phyloP scores from a whole-genome alignment of 805 yeast genomes.

The Yarrowia deformans region DNA sequence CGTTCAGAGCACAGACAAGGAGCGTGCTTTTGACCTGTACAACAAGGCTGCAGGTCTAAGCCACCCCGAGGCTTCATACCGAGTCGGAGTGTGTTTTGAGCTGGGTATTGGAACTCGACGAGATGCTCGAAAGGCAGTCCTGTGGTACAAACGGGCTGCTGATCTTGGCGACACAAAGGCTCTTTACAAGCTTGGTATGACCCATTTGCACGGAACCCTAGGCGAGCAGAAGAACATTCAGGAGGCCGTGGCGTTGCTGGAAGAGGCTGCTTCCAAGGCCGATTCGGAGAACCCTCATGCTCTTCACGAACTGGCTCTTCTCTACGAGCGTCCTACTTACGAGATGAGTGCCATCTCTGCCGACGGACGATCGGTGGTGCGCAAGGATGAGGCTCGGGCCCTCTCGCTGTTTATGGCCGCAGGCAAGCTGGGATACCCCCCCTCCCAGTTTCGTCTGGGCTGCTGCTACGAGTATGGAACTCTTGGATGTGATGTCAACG shows the following conservation, averaged over 20 bases:
- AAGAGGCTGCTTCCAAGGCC: slow-evolving; percentile 57
- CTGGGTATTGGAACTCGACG: slow-evolving; percentile 63
- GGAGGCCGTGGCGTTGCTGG: slow-evolving; percentile 60
- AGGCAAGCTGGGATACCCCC: slow-evolving; percentile 65
- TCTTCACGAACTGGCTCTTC: slow-evolving; percentile 62
- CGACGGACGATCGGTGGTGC: slow-evolving; percentile 41
- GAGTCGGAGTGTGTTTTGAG: slow-evolving; percentile 76
- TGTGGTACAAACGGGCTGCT: slow-evolving; percentile 67
- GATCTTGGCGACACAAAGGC: slow-evolving; percentile 66
- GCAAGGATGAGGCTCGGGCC: slow-evolving; percentile 53
- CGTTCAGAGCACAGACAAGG: slow-evolving; percentile 62
- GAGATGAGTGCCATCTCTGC: slow-evolving; percentile 45
- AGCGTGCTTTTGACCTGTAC: slow-evolving; percentile 67
- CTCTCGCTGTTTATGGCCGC: slow-evolving; percentile 63
- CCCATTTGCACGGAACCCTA: slow-evolving; percentile 59
- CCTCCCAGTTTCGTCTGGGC: slow-evolving; percentile 75
- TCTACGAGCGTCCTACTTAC: slow-evolving; percentile 57
- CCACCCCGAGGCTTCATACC: slow-evolving; percentile 67
- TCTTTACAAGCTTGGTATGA: slow-evolving; percentile 77
- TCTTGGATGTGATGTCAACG: slow-evolving; percentile 59
- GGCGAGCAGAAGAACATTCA: slow-evolving; percentile 53
- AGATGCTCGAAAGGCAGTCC: slow-evolving; percentile 57
- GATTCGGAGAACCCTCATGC: slow-evolving; percentile 61
- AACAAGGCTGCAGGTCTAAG: slow-evolving; percentile 63
- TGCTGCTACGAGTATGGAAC: slow-evolving; percentile 76